Conservation (phyloP, 495 filamentous ascomycete genomes). For the Tuber indicum region DNA sequence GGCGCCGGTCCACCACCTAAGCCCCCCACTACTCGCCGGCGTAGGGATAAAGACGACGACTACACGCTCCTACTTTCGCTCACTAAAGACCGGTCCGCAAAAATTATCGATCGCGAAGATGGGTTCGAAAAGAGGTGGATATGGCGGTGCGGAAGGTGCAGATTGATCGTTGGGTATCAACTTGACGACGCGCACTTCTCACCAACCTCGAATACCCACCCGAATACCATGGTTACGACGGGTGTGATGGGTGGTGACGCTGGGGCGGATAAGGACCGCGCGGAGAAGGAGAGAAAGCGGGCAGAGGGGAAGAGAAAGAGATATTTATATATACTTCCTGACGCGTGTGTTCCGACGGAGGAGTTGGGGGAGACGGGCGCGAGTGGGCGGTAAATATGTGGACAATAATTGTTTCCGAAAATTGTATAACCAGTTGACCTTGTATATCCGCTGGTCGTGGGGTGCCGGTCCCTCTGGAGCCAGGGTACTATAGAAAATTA, state of each 20-base stretch:
- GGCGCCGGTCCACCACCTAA: constrained; percentile 11
- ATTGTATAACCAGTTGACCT: neutral
- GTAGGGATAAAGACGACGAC: constrained; percentile 31
- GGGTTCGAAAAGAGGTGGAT: constrained; percentile 67
- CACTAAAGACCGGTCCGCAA: constrained; percentile 47
- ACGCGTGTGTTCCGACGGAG: constrained; percentile 51
- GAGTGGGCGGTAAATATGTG: constrained; percentile 9
- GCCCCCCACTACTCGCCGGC: neutral
- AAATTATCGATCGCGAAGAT: constrained; percentile 56
- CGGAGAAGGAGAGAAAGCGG: constrained; percentile 36
- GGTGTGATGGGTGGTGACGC: constrained; percentile 33
- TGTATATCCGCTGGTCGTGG: neutral
- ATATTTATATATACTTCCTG: constrained; percentile 58
- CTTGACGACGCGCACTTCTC: constrained; percentile 46
- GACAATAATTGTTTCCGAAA: neutral
- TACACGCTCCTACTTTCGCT: constrained; percentile 41
- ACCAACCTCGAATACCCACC: constrained; percentile 17
- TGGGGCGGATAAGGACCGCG: constrained; percentile 31
- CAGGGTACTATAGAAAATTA: neutral
- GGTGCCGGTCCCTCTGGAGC: neutral
- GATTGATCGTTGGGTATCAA: constrained; percentile 58
- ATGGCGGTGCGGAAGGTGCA: constrained; percentile 58
- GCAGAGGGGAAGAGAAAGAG: constrained; percentile 42
- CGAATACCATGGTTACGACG: constrained; percentile 4
- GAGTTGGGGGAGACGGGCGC: constrained; percentile 40